Evolutionary conservation across 2,329 filamentous ascomycete species (phyloP).

Genomic region (Colletotrichum australisinense): DNA sequence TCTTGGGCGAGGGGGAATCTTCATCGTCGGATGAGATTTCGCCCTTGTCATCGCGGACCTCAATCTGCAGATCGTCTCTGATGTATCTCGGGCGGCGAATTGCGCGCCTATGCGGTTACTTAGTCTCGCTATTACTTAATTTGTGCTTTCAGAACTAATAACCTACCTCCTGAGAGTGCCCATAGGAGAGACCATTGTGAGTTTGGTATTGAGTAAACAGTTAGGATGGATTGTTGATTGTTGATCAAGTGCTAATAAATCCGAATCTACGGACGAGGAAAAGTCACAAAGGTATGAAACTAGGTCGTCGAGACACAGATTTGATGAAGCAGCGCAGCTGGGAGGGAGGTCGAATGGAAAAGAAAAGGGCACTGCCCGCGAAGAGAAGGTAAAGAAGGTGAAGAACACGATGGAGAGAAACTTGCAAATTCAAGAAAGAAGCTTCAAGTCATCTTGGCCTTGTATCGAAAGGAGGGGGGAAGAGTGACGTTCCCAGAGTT

Average conservation of each 20-base stretch:
- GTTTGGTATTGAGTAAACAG: neutral
- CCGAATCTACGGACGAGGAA: slow-evolving; percentile 12
- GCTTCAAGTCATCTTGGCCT: slow-evolving; percentile 33
- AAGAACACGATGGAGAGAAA: neutral
- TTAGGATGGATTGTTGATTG: neutral
- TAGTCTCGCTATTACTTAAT: neutral
- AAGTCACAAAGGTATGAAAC: neutral
- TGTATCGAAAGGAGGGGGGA: neutral
- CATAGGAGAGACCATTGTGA: slow-evolving; percentile 1
- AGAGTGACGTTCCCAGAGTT: slow-evolving; percentile 5
- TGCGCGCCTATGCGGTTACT: slow-evolving; percentile 1
- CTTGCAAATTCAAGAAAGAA: slow-evolving; percentile 7
- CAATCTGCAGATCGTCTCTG: slow-evolving; percentile 17
- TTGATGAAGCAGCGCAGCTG: slow-evolving; percentile 28
- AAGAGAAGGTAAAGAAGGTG: slow-evolving; percentile 12
- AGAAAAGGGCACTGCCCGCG: slow-evolving; percentile 28
- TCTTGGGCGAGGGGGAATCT: slow-evolving; percentile 28
- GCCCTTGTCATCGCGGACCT: slow-evolving; percentile 10
- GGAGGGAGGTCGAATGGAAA: neutral
- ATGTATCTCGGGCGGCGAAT: slow-evolving; percentile 9
- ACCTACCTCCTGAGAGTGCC: slow-evolving; percentile 26
- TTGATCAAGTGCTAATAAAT: neutral
- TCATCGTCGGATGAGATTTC: slow-evolving; percentile 17
- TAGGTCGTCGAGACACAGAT: slow-evolving; percentile 18
- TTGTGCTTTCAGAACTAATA: neutral